Base-by-base conservation (phyloP, 345 rosid species). In the Eucalyptus polyanthemos region DNA sequence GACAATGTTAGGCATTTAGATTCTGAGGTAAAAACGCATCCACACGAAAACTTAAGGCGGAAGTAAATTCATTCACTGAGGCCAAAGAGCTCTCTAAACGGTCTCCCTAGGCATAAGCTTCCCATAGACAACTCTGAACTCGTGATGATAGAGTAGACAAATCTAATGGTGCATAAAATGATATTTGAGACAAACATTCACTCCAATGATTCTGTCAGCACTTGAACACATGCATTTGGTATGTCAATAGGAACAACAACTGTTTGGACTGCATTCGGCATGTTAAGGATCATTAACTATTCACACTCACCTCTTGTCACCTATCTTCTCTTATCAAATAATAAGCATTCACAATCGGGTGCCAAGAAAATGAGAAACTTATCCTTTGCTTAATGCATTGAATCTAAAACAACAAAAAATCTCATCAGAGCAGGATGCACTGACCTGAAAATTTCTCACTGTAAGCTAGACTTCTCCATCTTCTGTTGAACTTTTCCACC, bases 401-500 rank as follows among this genome's bases (percentile, higher is more conserved):
- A 40, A 34, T 45, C 83, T 42, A 50, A 56, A 81, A 81, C 47
- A 40, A 40, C 37, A 40, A 29, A 80, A 54, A 58, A 27, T 13
- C 6, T 58, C 13, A 50, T 65, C 21, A 67, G 45, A 58, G 58
- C 40, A 86, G 44, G 83, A 88, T 88, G 49, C 49, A 89, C 92
- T 65, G 87, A 92, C 90, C 92, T 90, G 86, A 50, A 60, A 88
- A 62, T 72, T 86, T 69, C 27, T 89, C 90, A 89, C 87, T 54
- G 53, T 88, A 94, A 96, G 90, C 95, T 98, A 19, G 96, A 95
- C 87, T 92, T 95, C 90, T 90, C 91, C 92, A 80, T 88, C 83
- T 76, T 76, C 47, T 0, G 3, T 76, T 37, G 47, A 76, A 76
- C 47, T 76, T 76, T 76, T 76, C 83, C 83, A 76, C 80, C 54